Evolutionary conservation across 2,329 filamentous ascomycete genomes (phyloP), one percentile per base, ranked within the genome.

Genomic region (Neoscytalidium dimidiatum): DNA sequence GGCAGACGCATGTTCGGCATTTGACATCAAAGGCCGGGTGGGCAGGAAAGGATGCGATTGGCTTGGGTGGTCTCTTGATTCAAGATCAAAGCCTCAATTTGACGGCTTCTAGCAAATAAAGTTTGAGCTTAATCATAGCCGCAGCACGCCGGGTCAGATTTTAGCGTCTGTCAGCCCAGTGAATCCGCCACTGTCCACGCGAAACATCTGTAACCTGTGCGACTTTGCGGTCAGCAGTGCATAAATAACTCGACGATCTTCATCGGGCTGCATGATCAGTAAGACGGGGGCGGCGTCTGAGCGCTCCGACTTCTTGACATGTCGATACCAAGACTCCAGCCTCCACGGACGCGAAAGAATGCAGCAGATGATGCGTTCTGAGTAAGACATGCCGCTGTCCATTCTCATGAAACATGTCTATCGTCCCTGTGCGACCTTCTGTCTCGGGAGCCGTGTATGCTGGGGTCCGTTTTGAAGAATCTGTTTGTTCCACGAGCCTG

Each of bases 51-150:
- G 17, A 51, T 29, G 44, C 33, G 44, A 51, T 51, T 49, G 43
- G 44, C 17, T n/a, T 14, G 29, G 9, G 35, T 23, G 9, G 17
- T 5, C 7, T 21, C 4, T 44, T 28, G 35, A 31, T 29, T 56
- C 41, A 14, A 33, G 35, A 14, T 23, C 13, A 17, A 33, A 52
- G 49, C 49, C n/a, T 51, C 26, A 29, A 26, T n/a, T 31, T 23
- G 52, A 31, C 49, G 28, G 49, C 7, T 35, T 41, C 17, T 17
- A 35, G 56, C 56, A 60, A 60, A 60, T 46, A 60, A 29, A 46
- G 38, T 60, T 60, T 13, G 56, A 46, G 56, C 56, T 60, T 60
- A 60, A 60, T 60, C 56, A 31, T 14, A 11, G 26, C 28, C 19
- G 5, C 11, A 17, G 17, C 46, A 41, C 56, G 56, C 38, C 56